A percentile compares a stretch with the other conserved stretches of the same genome.
Evolutionary conservation across 2,329 filamentous ascomycete species (phyloP).

Genomic region (Magnaporthiopsis rhizophila): DNA sequence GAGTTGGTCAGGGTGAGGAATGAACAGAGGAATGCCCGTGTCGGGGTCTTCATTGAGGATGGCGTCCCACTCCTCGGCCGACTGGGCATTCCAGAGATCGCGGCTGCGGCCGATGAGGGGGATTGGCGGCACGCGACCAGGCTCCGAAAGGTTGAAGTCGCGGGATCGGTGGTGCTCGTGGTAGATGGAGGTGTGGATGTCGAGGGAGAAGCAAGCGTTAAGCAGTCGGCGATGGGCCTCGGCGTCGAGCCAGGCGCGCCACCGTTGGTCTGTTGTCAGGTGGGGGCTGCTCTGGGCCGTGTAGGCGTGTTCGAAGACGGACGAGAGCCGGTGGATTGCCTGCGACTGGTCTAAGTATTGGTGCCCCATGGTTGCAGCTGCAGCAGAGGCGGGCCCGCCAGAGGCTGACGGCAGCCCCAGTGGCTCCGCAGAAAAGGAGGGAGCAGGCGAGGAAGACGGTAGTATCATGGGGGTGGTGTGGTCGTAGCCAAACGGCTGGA

Average conservation of each 20-base stretch:
- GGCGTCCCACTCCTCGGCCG: constrained; percentile 37
- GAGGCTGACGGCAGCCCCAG: not conserved
- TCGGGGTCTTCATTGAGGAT: constrained; percentile 20
- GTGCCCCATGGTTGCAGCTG: constrained; percentile 11
- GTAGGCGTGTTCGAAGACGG: constrained; percentile 16
- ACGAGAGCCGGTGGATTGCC: constrained; percentile 19
- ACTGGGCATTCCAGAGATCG: constrained; percentile 40
- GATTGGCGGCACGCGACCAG: constrained; percentile 29
- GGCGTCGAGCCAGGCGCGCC: constrained; percentile 43
- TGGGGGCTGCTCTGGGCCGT: constrained; percentile 15
- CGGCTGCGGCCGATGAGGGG: constrained; percentile 37
- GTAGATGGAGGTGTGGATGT: constrained; percentile 47
- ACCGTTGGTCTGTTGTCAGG: constrained; percentile 27
- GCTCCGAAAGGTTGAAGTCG: constrained; percentile 27
- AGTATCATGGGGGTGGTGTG: constrained; percentile 1
- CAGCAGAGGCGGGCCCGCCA: constrained; percentile 1
- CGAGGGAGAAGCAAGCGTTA: constrained; percentile 48
- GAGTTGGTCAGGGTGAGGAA: constrained; percentile 25
- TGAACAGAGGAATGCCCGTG: constrained; percentile 19
- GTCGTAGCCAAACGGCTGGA: not conserved
- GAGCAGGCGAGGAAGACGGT: constrained; percentile 13
- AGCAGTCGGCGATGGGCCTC: constrained; percentile 47
- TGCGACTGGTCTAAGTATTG: constrained; percentile 24
- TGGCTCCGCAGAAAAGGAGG: constrained; percentile 11
- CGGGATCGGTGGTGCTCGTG: constrained; percentile 38